Percentiles rank a stretch among this genome's conserved stretches.
phyloP scores from a whole-genome alignment of 2,329 filamentous ascomycete species.

The Keithomyces neogunnii region DNA sequence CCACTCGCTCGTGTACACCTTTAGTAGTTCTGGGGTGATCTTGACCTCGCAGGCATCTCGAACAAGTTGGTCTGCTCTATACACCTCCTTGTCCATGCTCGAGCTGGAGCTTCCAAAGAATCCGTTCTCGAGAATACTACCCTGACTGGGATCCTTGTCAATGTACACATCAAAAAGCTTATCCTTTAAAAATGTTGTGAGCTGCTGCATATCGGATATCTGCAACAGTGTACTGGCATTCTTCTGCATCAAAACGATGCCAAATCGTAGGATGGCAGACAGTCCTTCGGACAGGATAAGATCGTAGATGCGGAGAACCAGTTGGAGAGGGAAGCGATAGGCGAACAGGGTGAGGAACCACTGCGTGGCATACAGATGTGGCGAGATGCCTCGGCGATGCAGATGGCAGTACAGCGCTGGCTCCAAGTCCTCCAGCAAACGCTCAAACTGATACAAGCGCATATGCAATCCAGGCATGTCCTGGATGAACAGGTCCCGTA shows the following conservation, averaged over 20 bases:
- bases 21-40: constrained; percentile 74
- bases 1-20: constrained; percentile 78
- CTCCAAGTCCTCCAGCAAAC: constrained; percentile 85
- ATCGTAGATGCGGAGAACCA: constrained; percentile 95
- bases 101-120: constrained; percentile 92
- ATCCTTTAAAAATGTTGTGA: constrained; percentile 89
- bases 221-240: constrained; percentile 69
- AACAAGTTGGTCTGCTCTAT: constrained; percentile 87
- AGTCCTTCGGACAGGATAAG: constrained; percentile 89
- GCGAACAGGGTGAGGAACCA: constrained; percentile 99
- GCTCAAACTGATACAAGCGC: constrained; percentile 90
- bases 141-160: constrained; percentile 85
- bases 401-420: constrained; percentile 93
- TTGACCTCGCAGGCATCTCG: constrained; percentile 85
- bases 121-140: constrained; percentile 86
- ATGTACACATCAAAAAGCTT: constrained; percentile 95
- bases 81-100: constrained; percentile 90
- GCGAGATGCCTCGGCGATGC: constrained; percentile 75
- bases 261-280: constrained; percentile 88
- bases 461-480: constrained; percentile 96
- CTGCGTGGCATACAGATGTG: constrained; percentile 93
- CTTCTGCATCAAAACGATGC: constrained; percentile 92
- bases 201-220: constrained; percentile 84
- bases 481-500: constrained; percentile 86
- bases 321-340: constrained; percentile 91